A percentile compares a stretch with the other conserved stretches of the same genome.
Evolutionary conservation across 2,329 filamentous ascomycete genomes (phyloP).

Genomic region (Neospermospora avenae): DNA sequence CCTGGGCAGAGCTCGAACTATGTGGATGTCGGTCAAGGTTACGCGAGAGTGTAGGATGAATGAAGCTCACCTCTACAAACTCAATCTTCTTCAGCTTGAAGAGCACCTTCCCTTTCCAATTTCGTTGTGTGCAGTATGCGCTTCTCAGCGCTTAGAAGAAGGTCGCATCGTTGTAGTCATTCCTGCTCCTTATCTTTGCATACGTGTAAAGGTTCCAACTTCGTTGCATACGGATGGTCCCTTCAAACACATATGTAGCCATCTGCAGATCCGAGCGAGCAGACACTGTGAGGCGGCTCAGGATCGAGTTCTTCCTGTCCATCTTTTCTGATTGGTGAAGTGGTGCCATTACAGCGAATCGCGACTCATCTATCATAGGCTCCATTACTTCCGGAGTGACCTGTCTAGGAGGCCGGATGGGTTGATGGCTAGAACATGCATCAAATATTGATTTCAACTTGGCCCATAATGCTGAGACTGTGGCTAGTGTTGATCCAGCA

Average conservation of each 20-base stretch:
- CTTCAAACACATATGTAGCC: constrained; percentile 8
- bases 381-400: no score
- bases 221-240: constrained; percentile 6
- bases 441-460: constrained; percentile 43
- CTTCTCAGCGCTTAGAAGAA: constrained; percentile 6
- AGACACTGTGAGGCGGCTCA: no score
- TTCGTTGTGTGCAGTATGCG: constrained; percentile 1
- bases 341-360: no score
- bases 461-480: constrained; percentile 43
- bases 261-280: no score
- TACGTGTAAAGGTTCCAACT: constrained; percentile 4
- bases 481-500: constrained; percentile 41
- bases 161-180: not conserved
- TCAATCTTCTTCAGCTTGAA: constrained; percentile 11
- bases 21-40: not conserved
- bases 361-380: no score
- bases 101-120: not conserved
- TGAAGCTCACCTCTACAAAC: constrained; percentile 3
- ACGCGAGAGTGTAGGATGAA: not conserved
- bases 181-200: constrained; percentile 5
- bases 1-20: constrained; percentile 14
- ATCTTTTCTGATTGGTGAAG: no score
- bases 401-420: no score
- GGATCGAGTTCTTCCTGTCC: no score
- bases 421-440: constrained; percentile 23